Base-by-base conservation (phyloP, 305 asterid species). In the Coffea humblotiana region DNA sequence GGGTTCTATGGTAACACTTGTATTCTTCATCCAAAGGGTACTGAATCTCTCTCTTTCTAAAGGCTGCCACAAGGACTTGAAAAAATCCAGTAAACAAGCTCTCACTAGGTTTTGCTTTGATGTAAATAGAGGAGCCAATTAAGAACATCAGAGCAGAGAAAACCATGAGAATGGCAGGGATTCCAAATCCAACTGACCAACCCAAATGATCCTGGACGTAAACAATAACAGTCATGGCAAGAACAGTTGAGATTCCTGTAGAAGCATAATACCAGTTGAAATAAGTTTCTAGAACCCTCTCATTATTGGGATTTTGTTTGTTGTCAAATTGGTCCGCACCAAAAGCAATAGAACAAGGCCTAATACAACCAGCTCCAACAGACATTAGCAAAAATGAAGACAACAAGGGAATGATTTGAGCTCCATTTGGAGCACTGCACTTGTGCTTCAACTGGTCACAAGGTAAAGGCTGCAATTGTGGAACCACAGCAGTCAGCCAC, bases 181-280 rank as follows among this genome's bases (percentile, higher is more conserved):
- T 83, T 0, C 88, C 95, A 37, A 49, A 88, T 25, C 97, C 97
- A 4, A 90, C 45, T 37, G 80, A 77, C 97, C 97, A 93, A 72
- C 97, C 97, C 48, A 82, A 35, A 82, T 83, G 84, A 77, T 88
- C 95, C 86, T 91, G 93, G 80, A 90, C 83, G 74, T 93, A 93
- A 61, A 91, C 94, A 11, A 91, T 78, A 18, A 88, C 85, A 6
- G 95, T 90, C 16, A 88, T 58, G 11, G 91, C 90, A 37, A 91
- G 23, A 9, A 93, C 82, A 71, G 82, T 32, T 4, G 97, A 84
- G 2, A 90, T 2, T 19, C 87, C 86, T 78, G 67, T 76, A 0
- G 92, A 32, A 68, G 91, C 92, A 71, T 93, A 91, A 77, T 91
- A 91, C 93, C 93, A 91, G 51, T 85, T 75, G 78, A 91, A 91